Base-by-base conservation (phyloP, 2,329 filamentous ascomycete species). In the Fusarium proliferatum region DNA sequence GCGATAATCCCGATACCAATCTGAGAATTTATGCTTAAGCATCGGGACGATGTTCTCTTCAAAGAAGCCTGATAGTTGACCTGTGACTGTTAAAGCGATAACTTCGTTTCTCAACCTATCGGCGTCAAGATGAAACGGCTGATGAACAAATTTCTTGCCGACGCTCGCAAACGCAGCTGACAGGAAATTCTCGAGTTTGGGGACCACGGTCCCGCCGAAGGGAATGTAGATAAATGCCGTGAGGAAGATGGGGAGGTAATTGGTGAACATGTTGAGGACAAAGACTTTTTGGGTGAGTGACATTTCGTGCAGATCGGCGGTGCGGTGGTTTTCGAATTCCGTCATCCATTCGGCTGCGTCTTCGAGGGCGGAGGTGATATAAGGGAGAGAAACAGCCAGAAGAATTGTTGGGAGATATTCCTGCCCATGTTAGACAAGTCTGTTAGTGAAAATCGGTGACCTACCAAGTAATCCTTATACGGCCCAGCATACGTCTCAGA, bases 141-240 rank as follows among this genome's bases (percentile, higher is more conserved):
- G 81, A 33, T 86, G 73, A 84, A 87, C 41, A 86, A 91, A 79
- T 88, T 90, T 30, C 84, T 79, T 73, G 6, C 79, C 90, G 30
- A 87, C 84, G 6, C 71, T 66, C 1, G 79, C 79, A 0, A 81
- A 71, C 3, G 91, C 86, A 4, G 85, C 86, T 23, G 88, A 80
- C 6, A 88, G 85, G 71, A 92, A 87, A 28, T 89, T 75, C 72
- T 93, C 89, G 1, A 94, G 85, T 75, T 90, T 89, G 0, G 93
- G 92, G 0, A 94, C 89, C 4, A 94, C 88, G 23, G 88, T 81
- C 49, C 87, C 87, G 34, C 92, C 92, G 71, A 94, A 93, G 0
- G 93, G 93, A 4, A 95, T 91, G 78, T 95, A 95, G 58, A 95
- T 88, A 76, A 95, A 95, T 0, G 93, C 93, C 0, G 92, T 95